These are phyloP conservation scores for Escovopsis weberi DNA, from an alignment of 2,329 filamentous ascomycete species.

Conservation along the genomic window DNA sequence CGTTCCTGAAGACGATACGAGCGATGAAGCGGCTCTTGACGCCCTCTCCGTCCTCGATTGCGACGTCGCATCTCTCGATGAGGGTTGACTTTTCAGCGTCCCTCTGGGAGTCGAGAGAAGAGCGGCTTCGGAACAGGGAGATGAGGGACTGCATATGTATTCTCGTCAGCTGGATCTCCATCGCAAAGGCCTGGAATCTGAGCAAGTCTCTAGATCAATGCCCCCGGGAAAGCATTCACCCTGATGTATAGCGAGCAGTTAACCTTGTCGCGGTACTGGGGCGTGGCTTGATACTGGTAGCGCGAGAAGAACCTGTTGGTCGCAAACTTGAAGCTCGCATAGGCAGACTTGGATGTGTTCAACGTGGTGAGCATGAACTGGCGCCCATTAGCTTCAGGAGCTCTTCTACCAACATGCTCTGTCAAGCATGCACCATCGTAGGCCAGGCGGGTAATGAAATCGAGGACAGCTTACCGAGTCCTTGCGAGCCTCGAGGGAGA, in stretches of 20 bases:
- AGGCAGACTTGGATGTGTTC: slow-evolving; percentile 69
- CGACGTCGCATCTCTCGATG: slow-evolving; percentile 61
- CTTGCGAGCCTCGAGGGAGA: slow-evolving; percentile 57
- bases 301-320: slow-evolving; percentile 56
- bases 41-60: slow-evolving; percentile 55
- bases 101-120: slow-evolving; percentile 39
- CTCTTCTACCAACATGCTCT: too few species aligned
- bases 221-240: slow-evolving; percentile 20
- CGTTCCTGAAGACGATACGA: slow-evolving; percentile 60
- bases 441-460: not conserved
- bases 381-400: not conserved
- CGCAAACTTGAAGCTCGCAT: slow-evolving; percentile 56
- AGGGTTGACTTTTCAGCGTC: slow-evolving; percentile 51
- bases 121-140: slow-evolving; percentile 58
- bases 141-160: slow-evolving; percentile 39
- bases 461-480: slow-evolving; percentile 38
- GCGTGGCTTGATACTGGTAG: slow-evolving; percentile 48
- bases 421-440: not conserved
- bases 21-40: slow-evolving; percentile 61
- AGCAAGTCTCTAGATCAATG: too few species aligned
- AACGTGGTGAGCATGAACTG: slow-evolving; percentile 61
- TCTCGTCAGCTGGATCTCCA: not conserved
- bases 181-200: too few species aligned
- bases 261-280: slow-evolving; percentile 44
- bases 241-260: slow-evolving; percentile 63